Percentiles rank a stretch among this genome's conserved stretches.
Conservation (phyloP, 306 rosid species). For the Begonia peltatifolia region DNA sequence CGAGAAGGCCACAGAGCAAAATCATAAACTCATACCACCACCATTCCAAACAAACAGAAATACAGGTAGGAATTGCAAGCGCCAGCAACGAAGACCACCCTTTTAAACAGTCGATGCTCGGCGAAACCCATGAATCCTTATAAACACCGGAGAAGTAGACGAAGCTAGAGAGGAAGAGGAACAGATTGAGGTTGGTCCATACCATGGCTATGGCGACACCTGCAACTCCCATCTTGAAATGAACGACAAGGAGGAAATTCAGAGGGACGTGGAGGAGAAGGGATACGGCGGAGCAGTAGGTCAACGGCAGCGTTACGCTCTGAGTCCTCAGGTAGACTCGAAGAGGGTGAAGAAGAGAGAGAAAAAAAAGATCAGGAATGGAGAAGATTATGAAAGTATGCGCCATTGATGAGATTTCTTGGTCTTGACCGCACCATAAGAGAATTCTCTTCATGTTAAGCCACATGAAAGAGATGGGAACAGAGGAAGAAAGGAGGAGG, state of each 20-base stretch:
- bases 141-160: slow-evolving; percentile 58
- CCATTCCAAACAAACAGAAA: slow-evolving; percentile 93
- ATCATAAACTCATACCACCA: slow-evolving; percentile 99
- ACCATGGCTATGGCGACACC: slow-evolving; percentile 91
- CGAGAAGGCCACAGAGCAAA: slow-evolving; percentile 61
- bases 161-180: slow-evolving; percentile 42
- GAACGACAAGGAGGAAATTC: slow-evolving; percentile 50
- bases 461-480: slow-evolving; percentile 84
- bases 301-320: slow-evolving; percentile 55
- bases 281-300: slow-evolving; percentile 70
- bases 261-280: slow-evolving; percentile 72
- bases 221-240: slow-evolving; percentile 57
- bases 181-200: slow-evolving; percentile 52
- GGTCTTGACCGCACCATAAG: slow-evolving; percentile 70
- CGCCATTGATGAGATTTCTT: slow-evolving; percentile 55
- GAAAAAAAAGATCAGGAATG: slow-evolving; percentile 74
- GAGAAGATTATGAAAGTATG: slow-evolving; percentile 70
- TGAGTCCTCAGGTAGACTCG: slow-evolving; percentile 74
- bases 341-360: slow-evolving; percentile 82
- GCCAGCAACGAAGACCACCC: slow-evolving; percentile 72
- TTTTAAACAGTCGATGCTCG: slow-evolving; percentile 46
- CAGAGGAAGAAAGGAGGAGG: slow-evolving; percentile 50
- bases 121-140: slow-evolving; percentile 79
- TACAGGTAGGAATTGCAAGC: slow-evolving; percentile 69
- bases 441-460: slow-evolving; percentile 65